Conservation (phyloP, 2,329 filamentous ascomycete genomes). For the Tolypocladium inflatum region DNA sequence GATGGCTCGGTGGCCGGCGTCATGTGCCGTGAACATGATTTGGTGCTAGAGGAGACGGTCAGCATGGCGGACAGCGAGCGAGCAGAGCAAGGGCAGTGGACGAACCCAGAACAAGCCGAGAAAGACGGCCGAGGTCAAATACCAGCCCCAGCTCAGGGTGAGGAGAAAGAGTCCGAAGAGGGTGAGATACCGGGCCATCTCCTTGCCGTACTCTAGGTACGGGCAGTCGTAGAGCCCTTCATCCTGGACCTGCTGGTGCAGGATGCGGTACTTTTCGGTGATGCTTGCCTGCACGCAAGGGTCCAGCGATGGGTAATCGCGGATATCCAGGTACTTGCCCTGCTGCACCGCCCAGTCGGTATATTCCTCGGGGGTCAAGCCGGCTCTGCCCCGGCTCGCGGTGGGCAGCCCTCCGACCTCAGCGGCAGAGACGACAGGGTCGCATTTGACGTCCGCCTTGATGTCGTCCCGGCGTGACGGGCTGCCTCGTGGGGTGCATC, state of each 20-base stretch:
- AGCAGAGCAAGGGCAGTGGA: not conserved
- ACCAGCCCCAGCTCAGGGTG: conserved; percentile 56
- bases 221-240: conserved; percentile 79
- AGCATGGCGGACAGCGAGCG: not conserved
- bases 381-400: not conserved
- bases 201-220: conserved; percentile 69
- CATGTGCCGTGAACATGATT: conserved; percentile 85
- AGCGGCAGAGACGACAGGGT: not conserved
- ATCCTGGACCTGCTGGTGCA: conserved; percentile 61
- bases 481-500: not conserved
- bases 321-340: conserved; percentile 64
- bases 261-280: conserved; percentile 65
- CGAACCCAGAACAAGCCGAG: conserved; percentile 41
- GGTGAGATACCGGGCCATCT: conserved; percentile 58
- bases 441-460: not conserved
- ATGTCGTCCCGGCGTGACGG: not conserved
- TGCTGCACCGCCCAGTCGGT: conserved; percentile 68
- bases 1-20: conserved; percentile 95
- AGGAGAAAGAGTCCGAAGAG: conserved; percentile 54
- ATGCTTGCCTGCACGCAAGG: conserved; percentile 63
- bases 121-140: conserved; percentile 59
- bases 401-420: not conserved
- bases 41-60: conserved; percentile 73
- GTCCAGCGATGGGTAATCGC: conserved; percentile 75
- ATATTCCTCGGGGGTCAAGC: conserved; percentile 62